phyloP scores from a whole-genome alignment of 225 moss, liverwort and hornwort genomes.

The Lunularia cruciata region DNA sequence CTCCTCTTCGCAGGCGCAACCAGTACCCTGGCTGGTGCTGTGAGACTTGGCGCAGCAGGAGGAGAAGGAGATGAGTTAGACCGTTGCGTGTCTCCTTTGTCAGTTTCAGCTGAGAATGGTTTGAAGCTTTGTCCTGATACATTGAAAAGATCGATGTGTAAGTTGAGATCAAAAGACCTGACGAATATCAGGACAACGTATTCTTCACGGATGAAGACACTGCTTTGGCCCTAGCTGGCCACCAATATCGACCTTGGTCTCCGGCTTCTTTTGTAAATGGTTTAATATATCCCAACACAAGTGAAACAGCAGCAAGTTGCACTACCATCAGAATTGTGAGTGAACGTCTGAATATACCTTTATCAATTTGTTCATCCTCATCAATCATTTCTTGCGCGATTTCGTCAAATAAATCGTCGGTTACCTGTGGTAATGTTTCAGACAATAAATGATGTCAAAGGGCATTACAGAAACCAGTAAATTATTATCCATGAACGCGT shows the following conservation, averaged over 20 bases:
- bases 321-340: too few species aligned
- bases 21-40: slow-evolving; percentile 61
- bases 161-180: too few species aligned
- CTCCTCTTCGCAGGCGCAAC: slow-evolving; percentile 56
- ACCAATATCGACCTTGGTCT: too few species aligned
- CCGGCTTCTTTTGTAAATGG: too few species aligned
- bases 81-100: slow-evolving; percentile 31
- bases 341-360: slow-evolving; percentile 48
- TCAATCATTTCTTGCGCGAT: slow-evolving; percentile 97
- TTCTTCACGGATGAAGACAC: too few species aligned
- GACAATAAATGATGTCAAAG: not conserved
- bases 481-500: not conserved
- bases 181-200: too few species aligned
- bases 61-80: slow-evolving; percentile 44
- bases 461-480: not conserved
- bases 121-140: slow-evolving; percentile 52
- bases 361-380: slow-evolving; percentile 74
- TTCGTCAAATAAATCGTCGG: slow-evolving; percentile 94
- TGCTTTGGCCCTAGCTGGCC: too few species aligned
- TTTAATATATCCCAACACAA: too few species aligned
- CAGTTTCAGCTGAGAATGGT: slow-evolving; percentile 35
- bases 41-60: slow-evolving; percentile 33
- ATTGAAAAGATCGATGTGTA: too few species aligned
- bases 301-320: too few species aligned
- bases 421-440: slow-evolving; percentile 53